These are phyloP conservation scores for Trichoderma sp. DNA, from an alignment of 2,329 filamentous ascomycete genomes.

Conservation along the genomic window DNA sequence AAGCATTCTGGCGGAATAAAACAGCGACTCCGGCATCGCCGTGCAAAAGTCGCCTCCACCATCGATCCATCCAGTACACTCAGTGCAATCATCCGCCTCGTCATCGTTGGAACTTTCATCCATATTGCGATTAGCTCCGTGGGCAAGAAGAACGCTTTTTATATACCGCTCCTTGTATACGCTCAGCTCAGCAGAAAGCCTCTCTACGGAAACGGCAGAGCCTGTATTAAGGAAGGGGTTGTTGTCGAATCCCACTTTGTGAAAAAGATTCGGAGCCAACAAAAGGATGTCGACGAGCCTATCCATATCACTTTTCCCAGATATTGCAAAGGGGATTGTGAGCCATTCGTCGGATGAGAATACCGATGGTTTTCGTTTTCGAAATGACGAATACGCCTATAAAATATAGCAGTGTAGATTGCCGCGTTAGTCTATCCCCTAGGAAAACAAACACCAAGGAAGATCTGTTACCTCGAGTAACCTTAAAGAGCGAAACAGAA, in stretches of 20 bases:
- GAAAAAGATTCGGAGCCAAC: neutral
- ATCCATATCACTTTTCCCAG: neutral
- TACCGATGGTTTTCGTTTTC: neutral
- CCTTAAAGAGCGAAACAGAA: neutral
- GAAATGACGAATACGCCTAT: neutral
- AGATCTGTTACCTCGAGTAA: neutral
- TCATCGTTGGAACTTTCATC: neutral
- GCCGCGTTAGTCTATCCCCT: neutral
- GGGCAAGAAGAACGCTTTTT: neutral
- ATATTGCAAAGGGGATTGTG: neutral
- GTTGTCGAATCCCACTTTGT: neutral
- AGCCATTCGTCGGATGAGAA: conserved; percentile 1
- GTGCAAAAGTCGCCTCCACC: conserved; percentile 1
- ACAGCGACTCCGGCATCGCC: neutral
- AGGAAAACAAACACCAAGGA: neutral
- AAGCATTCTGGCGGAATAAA: neutral
- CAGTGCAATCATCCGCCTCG: neutral
- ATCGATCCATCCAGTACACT: neutral
- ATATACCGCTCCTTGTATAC: neutral
- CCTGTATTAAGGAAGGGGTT: neutral
- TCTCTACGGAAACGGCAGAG: neutral
- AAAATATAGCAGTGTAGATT: neutral
- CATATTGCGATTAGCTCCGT: neutral
- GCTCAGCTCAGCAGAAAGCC: neutral
- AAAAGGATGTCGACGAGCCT: conserved; percentile 1